phyloP scores from a whole-genome alignment of 2,329 filamentous ascomycete genomes.

The Verticillium longisporum region DNA sequence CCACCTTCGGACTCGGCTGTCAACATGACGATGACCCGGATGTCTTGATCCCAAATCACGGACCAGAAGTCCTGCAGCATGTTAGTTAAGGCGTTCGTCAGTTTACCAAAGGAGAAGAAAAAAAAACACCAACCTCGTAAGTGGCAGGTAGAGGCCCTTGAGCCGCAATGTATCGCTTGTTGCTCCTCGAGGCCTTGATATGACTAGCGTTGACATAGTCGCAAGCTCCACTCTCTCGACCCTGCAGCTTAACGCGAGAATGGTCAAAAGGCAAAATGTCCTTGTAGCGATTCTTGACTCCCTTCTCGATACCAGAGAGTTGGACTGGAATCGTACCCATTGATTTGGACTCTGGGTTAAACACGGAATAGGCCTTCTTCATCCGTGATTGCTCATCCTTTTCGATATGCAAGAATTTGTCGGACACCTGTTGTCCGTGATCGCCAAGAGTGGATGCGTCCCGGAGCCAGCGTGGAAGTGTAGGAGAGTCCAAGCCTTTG shows the following conservation, averaged over 20 bases:
- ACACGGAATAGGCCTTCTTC: slow-evolving; percentile 62
- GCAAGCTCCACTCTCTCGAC: slow-evolving; percentile 60
- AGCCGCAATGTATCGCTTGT: slow-evolving; percentile 92
- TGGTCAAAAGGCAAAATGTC: slow-evolving; percentile 97
- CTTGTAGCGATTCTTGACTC: slow-evolving; percentile 93
- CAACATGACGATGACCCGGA: slow-evolving; percentile 91
- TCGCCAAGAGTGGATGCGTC: slow-evolving; percentile 60
- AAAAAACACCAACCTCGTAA: slow-evolving; percentile 50
- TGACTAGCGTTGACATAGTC: slow-evolving; percentile 97
- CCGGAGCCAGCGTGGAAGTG: slow-evolving; percentile 72
- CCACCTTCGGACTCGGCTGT: slow-evolving; percentile 92
- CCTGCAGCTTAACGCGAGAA: slow-evolving; percentile 72
- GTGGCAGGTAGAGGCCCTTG: slow-evolving; percentile 91
- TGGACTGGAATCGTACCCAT: slow-evolving; percentile 41
- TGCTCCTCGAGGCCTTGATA: slow-evolving; percentile 69
- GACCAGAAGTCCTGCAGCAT: slow-evolving; percentile 84
- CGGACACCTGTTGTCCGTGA: slow-evolving; percentile 71
- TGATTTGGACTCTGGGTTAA: slow-evolving; percentile 32
- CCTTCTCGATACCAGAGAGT: slow-evolving; percentile 90
- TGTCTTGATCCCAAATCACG: slow-evolving; percentile 93
- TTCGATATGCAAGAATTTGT: slow-evolving; percentile 80
- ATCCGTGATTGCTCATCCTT: slow-evolving; percentile 84
- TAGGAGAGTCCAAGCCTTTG: slow-evolving; percentile 33
- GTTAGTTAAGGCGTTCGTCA: neutral
- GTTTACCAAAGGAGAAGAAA: too few relatives aligned